phyloP scores from a whole-genome alignment of 2,329 filamentous ascomycete species.

The Aspergillus neoniger region DNA sequence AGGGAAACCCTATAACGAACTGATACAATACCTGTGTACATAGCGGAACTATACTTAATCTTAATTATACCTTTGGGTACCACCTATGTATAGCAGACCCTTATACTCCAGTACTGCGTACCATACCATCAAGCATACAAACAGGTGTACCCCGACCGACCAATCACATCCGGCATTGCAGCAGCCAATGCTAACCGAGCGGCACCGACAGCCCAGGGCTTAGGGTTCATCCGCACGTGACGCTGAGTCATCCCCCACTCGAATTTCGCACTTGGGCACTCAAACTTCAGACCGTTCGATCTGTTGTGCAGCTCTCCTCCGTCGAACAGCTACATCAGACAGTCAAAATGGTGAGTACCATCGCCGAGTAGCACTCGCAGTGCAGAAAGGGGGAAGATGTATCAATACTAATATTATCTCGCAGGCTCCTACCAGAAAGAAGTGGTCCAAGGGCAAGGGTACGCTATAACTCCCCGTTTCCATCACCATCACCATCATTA shows the following conservation, averaged over 20 bases:
- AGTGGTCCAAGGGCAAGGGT: constrained; percentile 61
- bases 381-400: background rate
- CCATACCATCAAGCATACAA: too few relatives aligned
- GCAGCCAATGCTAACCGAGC: constrained; percentile 23
- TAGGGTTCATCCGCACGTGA: constrained; percentile 30
- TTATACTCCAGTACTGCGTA: too few relatives aligned
- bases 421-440: constrained; percentile 58
- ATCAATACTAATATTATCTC: constrained; percentile 41
- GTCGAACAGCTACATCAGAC: constrained; percentile 40
- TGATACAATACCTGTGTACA: background rate
- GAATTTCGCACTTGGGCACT: constrained; percentile 38
- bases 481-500: constrained; percentile 6
- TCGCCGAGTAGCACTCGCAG: background rate
- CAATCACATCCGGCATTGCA: constrained; percentile 11
- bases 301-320: constrained; percentile 30
- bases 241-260: constrained; percentile 41
- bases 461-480: constrained; percentile 34
- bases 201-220: constrained; percentile 30
- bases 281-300: constrained; percentile 26
- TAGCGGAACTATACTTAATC: background rate
- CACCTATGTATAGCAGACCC: too few relatives aligned
- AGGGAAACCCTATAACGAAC: too few relatives aligned
- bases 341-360: constrained; percentile 42
- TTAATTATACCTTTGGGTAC: background rate
- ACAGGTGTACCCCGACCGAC: background rate